Conservation (phyloP, 306 rosid genomes). For the Potentilla sterilis region DNA sequence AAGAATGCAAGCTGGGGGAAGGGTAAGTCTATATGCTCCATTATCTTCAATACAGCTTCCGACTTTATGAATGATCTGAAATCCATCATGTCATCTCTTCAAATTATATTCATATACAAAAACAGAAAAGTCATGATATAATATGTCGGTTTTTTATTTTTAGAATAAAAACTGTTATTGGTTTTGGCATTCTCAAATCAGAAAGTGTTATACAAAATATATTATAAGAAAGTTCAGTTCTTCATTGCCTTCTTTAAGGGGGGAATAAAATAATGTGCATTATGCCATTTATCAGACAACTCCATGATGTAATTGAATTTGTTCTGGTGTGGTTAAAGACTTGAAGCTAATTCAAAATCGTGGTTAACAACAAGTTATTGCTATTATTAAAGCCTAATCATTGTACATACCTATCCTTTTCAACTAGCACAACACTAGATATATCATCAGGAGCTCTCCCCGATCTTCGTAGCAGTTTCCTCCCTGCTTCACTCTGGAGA, state of each 20-base stretch:
- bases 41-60: constrained; percentile 88
- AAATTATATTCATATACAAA: constrained; percentile 11
- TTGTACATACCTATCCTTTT: constrained; percentile 51
- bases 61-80: constrained; percentile 79
- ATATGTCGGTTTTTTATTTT: too few species aligned
- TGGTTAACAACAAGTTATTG: background rate
- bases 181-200: background rate
- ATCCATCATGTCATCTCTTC: constrained; percentile 30
- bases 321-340: background rate
- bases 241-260: background rate
- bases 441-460: constrained; percentile 97
- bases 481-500: constrained; percentile 94
- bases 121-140: background rate
- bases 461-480: constrained; percentile 71
- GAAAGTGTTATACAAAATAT: background rate
- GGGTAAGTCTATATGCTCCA: constrained; percentile 83
- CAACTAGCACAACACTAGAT: constrained; percentile 94
- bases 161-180: background rate
- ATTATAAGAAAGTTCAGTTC: background rate
- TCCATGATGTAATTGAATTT: background rate
- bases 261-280: background rate
- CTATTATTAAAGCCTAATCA: background rate
- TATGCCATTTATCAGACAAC: constrained; percentile 6
- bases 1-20: constrained; percentile 78
- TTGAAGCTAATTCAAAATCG: background rate